Evolutionary conservation across 805 yeast species (phyloP), one percentile per base, ranked within the genome.

Genomic region (Lachancea sp.): DNA sequence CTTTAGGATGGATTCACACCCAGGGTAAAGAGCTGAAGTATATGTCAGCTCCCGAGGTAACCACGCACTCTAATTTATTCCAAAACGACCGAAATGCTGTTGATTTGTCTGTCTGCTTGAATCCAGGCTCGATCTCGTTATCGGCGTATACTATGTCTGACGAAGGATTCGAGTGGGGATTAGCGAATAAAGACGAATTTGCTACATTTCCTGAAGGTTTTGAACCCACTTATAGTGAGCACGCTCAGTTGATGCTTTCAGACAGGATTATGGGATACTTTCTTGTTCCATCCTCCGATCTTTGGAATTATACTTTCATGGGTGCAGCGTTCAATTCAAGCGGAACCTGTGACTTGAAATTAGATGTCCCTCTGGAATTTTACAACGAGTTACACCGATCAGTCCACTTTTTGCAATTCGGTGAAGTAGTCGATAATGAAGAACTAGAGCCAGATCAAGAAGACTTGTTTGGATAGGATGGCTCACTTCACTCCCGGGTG

Each of bases 1-100:
- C 92, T 4, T 61, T 92, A 13, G 98, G 98, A 1, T 85, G 96
- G 95, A 74, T 92, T n/a, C 97, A 90, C 57, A 85, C 97, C 0
- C 87, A 82, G 58, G 71, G 82, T 1, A 75, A 74, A 15, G 95
- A 84, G 28, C 48, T 71, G 5, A 73, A 74, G 36, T 68, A 70
- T 38, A 72, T 89, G 66, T 67, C 83, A 5, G 78, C 96, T 0
- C 63, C 71, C 25, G 97, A 90, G 48, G 75, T 86, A 12, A 71
- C 83, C 2, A 72, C 77, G 0, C 83, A 79, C 41, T 47, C 70
- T 5, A 55, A 67, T 19, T 43, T 68, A 23, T 65, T 71, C 15
- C 51, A 59, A 2, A 53, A 55, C 11, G 67, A 60, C 37, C 33
- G 51, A 8, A 64, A 69, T 17, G 61, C 77, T 29, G 65, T 80